A percentile compares a stretch with the other conserved stretches of the same genome.
Conservation (phyloP, 2,329 filamentous ascomycete genomes). For the Aspergillus neotritici region DNA sequence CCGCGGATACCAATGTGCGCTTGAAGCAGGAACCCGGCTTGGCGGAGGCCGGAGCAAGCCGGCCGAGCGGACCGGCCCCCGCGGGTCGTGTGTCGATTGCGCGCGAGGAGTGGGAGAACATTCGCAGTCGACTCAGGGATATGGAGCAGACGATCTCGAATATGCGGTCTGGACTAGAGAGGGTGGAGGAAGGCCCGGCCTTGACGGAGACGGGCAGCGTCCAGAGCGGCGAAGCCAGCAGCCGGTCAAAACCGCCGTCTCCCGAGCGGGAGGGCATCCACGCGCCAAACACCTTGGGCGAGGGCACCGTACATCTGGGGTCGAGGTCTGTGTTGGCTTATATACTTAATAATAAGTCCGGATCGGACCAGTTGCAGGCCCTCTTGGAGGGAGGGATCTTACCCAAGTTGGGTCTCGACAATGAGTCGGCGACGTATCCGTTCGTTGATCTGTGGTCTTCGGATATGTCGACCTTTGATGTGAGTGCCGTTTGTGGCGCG, state of each 20-base stretch:
- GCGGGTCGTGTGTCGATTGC: constrained; percentile 33
- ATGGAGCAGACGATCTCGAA: constrained; percentile 39
- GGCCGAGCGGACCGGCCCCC: constrained; percentile 7
- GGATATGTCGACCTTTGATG: constrained; percentile 53
- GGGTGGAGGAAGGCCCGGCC: constrained; percentile 28
- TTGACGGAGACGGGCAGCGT: constrained; percentile 26
- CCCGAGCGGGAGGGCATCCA: constrained; percentile 53
- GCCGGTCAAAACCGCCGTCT: constrained; percentile 29
- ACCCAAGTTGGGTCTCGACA: constrained; percentile 58
- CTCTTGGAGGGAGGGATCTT: constrained; percentile 57
- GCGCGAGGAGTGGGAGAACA: constrained; percentile 42
- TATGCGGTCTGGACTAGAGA: constrained; percentile 37
- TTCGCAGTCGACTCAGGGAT: constrained; percentile 37
- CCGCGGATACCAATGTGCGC: constrained; percentile 18
- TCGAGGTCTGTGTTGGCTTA: constrained; percentile 58
- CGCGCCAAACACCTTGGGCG: constrained; percentile 54
- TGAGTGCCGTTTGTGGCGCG: constrained; percentile 54
- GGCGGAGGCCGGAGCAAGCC: constrained; percentile 4
- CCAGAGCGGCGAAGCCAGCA: constrained; percentile 27
- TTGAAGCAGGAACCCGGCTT: constrained; percentile 21
- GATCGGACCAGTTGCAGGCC: constrained; percentile 46
- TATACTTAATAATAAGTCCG: constrained; percentile 51
- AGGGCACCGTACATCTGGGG: constrained; percentile 57
- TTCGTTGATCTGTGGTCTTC: constrained; percentile 62
- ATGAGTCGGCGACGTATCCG: constrained; percentile 59